A percentile compares a stretch with the other conserved stretches of the same genome.
phyloP scores from a whole-genome alignment of 2,329 filamentous ascomycete species.

The Pseudogymnoascus sp. region DNA sequence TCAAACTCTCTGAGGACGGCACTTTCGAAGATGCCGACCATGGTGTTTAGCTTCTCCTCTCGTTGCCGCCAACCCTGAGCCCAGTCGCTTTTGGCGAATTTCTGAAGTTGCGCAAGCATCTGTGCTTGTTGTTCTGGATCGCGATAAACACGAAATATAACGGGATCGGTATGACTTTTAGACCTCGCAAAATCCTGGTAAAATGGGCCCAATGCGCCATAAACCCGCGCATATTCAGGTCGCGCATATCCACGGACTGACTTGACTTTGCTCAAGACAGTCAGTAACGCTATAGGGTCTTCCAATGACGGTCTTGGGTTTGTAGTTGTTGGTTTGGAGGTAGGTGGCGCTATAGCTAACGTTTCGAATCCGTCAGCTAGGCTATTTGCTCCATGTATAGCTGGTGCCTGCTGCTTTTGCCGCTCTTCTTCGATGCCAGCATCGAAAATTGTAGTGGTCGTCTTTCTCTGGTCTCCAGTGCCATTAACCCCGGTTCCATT shows the following conservation, averaged over 20 bases:
- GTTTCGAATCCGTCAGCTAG: slow-evolving; percentile 73
- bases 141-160: slow-evolving; percentile 78
- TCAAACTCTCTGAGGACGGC: slow-evolving; percentile 88
- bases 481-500: slow-evolving; percentile 26
- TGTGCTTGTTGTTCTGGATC: slow-evolving; percentile 86
- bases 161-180: slow-evolving; percentile 68
- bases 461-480: slow-evolving; percentile 25
- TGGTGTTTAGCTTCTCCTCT: slow-evolving; percentile 63
- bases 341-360: slow-evolving; percentile 46
- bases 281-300: slow-evolving; percentile 56
- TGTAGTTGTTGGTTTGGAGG: slow-evolving; percentile 28
- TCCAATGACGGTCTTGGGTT: slow-evolving; percentile 35
- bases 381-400: slow-evolving; percentile 25
- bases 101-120: slow-evolving; percentile 74
- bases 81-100: slow-evolving; percentile 76
- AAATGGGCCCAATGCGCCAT: slow-evolving; percentile 80
- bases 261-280: slow-evolving; percentile 60
- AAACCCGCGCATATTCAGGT: slow-evolving; percentile 84
- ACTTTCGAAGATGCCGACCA: slow-evolving; percentile 80
- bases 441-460: slow-evolving; percentile 64
- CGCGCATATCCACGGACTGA: slow-evolving; percentile 81
- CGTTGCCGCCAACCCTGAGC: slow-evolving; percentile 65
- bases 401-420: slow-evolving; percentile 33
- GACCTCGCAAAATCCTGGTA: slow-evolving; percentile 75
- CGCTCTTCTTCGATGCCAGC: slow-evolving; percentile 60